Base-by-base conservation (phyloP, 192 early-diverging fungal genomes). In the Backusella australiensis region DNA sequence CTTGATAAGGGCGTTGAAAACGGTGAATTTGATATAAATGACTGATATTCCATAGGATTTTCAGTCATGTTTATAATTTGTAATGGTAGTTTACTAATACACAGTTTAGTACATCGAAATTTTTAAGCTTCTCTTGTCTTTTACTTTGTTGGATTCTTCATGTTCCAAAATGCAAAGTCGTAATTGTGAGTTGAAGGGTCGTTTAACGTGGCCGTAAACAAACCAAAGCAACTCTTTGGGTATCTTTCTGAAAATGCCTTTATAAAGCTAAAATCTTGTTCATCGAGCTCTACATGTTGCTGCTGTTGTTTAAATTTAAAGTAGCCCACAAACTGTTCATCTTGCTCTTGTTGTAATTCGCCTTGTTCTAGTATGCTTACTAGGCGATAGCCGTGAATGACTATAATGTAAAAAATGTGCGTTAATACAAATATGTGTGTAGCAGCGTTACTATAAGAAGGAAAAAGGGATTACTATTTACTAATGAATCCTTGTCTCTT, bases 51-150 rank as follows among this genome's bases (percentile, higher is more conserved):
- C 56, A 63, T 12, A 14, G 56, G 26, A 26, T 63, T 63, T 29
- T 63, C 56, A 29, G 23, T 63, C 56, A 63, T 63, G 56, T 29
- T 63, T 63, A 63, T 63, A 63, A 63, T 63, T 29, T 63, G 56
- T 12, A 63, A 63, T 26, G 56, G 56, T 4, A 63, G 3, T 29
- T 63, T 63, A 29, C 56, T 63, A 49, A 49, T 14, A 21, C 0
- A 49, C 3, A 49, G 19, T 49, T 49, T 19, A 49, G 46, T 21
- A 44, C 15, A 44, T 39, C 3, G 0, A 39, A 12, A 39, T 63
- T 14, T 29, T 32, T 32, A 3, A 32, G 32, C 32, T 3, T 32
- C 32, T 32, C 32, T 19, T 63, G 4, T 59, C 12, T 59, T n/a
- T 63, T 63, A 63, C 56, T 29, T 63, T 29, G 23, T 29, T 63